These are phyloP conservation scores for Pleurotus cornucopiae DNA, from an alignment of 768 basidiomycete species.

Conservation along the genomic window DNA sequence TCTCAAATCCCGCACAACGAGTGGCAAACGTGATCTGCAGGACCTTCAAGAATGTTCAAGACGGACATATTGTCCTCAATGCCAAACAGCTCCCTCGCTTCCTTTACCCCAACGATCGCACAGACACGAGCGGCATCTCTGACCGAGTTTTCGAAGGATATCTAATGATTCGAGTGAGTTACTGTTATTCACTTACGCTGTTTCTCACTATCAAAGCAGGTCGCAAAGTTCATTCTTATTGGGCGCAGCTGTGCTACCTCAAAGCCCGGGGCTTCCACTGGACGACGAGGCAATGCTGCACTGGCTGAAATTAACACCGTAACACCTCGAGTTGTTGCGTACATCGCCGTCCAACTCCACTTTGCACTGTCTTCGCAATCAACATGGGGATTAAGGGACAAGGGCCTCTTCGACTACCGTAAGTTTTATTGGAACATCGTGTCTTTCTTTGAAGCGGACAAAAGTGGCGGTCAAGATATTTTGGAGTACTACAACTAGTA, in stretches of 20 bases:
- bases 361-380: conserved; percentile 6
- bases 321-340: conserved; percentile 18
- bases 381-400: conserved; percentile 4
- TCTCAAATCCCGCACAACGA: no score
- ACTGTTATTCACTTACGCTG: no score
- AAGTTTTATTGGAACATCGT: conserved; percentile 13
- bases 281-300: background rate
- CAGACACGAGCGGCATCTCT: background rate
- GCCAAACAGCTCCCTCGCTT: conserved; percentile 23
- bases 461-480: background rate
- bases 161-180: conserved; percentile 2
- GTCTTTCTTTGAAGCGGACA: conserved; percentile 1
- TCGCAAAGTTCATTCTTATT: background rate
- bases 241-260: background rate
- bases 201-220: background rate
- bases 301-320: conserved; percentile 10
- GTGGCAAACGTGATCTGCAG: no score
- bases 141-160: background rate
- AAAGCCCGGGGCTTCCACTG: background rate
- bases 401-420: conserved; percentile 9
- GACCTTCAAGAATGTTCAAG: no score
- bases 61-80: background rate
- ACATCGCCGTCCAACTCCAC: conserved; percentile 15
- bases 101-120: conserved; percentile 23
- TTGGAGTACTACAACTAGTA: conserved; percentile 10